These are phyloP conservation scores for Dryas alaskensis DNA, from an alignment of 306 rosid species.

Conservation along the genomic window DNA sequence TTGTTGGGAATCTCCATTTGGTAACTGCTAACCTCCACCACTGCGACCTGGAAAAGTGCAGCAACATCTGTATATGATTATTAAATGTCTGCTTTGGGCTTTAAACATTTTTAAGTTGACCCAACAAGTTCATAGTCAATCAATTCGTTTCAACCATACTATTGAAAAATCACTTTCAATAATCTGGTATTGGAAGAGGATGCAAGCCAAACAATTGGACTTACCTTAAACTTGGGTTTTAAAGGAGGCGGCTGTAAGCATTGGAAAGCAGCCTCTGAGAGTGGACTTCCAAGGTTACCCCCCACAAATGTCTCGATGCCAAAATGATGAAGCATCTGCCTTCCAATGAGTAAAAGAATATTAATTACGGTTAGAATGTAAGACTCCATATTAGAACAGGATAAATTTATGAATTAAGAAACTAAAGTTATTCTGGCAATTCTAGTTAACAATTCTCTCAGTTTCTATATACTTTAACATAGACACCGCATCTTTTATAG, in stretches of 20 bases:
- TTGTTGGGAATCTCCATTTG: conserved; percentile 36
- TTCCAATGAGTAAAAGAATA: conserved; percentile 15
- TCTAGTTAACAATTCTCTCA: neutral
- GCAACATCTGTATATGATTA: neutral
- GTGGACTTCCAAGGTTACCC: conserved; percentile 37
- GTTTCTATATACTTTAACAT: neutral
- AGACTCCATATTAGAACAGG: neutral
- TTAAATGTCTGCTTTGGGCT: neutral
- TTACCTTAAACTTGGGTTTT: conserved; percentile 28
- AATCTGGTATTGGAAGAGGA: neutral
- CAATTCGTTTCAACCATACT: neutral
- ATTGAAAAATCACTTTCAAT: conserved; percentile 1
- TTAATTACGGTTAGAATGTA: neutral
- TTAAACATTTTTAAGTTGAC: neutral
- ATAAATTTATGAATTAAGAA: conserved; percentile 5
- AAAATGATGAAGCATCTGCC: conserved; percentile 31
- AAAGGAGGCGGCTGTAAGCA: conserved; percentile 21
- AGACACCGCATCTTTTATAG: neutral
- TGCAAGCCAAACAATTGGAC: neutral
- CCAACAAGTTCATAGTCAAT: conserved; percentile 2
- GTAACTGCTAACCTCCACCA: conserved; percentile 42
- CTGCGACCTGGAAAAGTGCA: conserved; percentile 26
- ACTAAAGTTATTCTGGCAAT: neutral
- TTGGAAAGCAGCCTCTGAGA: conserved; percentile 34
- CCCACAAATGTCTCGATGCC: conserved; percentile 31